These are phyloP conservation scores for Paraphaeosphaeria minitans DNA, from an alignment of 2,329 filamentous ascomycete species.

Conservation along the genomic window DNA sequence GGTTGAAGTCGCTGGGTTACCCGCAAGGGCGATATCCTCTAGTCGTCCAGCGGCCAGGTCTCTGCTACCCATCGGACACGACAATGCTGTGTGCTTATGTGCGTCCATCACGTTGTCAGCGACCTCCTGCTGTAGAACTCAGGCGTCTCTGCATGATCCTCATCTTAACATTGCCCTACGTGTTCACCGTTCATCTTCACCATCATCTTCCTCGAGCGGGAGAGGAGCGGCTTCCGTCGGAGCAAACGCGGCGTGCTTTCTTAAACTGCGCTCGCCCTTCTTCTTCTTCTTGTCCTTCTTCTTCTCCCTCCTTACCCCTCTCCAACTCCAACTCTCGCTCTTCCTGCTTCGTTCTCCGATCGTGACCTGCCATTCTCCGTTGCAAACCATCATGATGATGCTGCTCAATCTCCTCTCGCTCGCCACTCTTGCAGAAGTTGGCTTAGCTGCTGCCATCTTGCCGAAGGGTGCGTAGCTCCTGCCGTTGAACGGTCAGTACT, in stretches of 20 bases:
- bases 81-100: neutral
- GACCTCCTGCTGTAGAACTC: neutral
- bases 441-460: neutral
- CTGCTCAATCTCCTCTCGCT: conserved; percentile 7
- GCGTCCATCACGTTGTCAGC: neutral
- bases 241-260: neutral
- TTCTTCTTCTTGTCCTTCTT: neutral
- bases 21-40: too few relatives aligned
- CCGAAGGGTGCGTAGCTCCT: neutral
- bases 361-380: neutral
- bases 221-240: neutral
- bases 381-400: conserved; percentile 11
- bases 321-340: neutral
- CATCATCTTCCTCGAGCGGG: neutral
- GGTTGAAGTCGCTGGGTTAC: too few relatives aligned
- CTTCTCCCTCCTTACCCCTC: neutral
- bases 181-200: neutral
- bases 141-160: neutral
- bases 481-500: neutral
- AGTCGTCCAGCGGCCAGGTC: too few relatives aligned
- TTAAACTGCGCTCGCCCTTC: neutral
- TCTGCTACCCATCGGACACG: neutral
- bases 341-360: neutral
- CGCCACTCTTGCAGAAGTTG: conserved; percentile 7
- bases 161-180: too few relatives aligned